Percentiles rank a stretch among this genome's conserved stretches.
These are phyloP conservation scores for Cytospora chrysosperma DNA, from an alignment of 2,329 filamentous ascomycete genomes.

Conservation along the genomic window DNA sequence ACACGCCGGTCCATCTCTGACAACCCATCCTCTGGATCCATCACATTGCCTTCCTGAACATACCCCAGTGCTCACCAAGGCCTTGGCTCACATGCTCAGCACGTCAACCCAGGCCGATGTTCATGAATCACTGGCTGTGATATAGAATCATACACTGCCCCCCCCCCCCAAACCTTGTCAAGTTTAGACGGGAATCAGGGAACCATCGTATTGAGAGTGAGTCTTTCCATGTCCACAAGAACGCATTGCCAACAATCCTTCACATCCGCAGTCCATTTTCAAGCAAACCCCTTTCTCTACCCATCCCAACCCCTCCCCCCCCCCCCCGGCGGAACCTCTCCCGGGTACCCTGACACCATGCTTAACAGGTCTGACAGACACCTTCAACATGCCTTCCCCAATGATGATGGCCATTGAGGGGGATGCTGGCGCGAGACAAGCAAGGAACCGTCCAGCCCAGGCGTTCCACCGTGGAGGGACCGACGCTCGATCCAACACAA, in stretches of 20 bases:
- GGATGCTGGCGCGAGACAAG: background rate
- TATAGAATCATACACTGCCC: background rate
- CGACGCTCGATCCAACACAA: background rate
- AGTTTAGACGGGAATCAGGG: background rate
- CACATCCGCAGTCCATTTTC: background rate
- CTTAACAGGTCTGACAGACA: background rate
- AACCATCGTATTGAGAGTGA: background rate
- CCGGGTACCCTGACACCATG: background rate
- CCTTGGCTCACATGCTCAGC: background rate
- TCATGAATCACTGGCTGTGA: background rate
- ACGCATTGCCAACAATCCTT: background rate
- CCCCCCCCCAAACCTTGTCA: background rate
- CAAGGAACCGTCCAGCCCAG: too few species aligned
- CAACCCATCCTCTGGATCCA: background rate
- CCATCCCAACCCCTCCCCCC: too few species aligned
- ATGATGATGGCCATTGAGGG: background rate
- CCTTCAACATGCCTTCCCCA: background rate
- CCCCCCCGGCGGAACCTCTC: too few species aligned
- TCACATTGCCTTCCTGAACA: background rate
- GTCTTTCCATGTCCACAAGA: background rate
- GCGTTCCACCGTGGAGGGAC: background rate
- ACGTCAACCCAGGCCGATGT: background rate
- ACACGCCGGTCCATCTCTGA: background rate
- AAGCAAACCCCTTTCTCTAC: background rate
- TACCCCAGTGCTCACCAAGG: background rate